Base-by-base conservation (phyloP, 805 yeast genomes). In the Cyberlindnera subsufficiens region DNA sequence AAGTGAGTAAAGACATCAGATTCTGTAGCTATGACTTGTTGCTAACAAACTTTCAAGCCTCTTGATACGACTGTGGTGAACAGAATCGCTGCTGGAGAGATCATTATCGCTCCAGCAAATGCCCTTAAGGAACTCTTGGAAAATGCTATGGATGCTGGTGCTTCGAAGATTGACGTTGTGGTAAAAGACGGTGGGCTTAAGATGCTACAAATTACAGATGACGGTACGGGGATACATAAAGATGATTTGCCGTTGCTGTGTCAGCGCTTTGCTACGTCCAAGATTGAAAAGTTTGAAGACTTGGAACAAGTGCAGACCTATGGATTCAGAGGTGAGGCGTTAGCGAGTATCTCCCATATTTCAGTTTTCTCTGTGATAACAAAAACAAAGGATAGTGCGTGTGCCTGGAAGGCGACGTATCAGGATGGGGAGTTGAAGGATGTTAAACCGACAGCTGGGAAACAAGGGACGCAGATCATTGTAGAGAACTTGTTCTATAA, bases 251-350 rank as follows among this genome's bases (percentile, higher is more conserved):
- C 78, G 0, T 69, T 93, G 5, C 70, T 93, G n/a, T 93, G 98
- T 59, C 86, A 86, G 57, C 67, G 99, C 20, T 91, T 89, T 64
- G 86, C 98, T 18, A 93, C 99, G 0, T 89, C 97, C 0, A 93
- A 93, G 61, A 64, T 93, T 19, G 47, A 63, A 1, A 70, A 65
- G 8, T 91, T 85, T 59, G 91, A 86, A 39, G 99, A 93, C 59
- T 71, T 93, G 44, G 67, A 68, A 39, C 60, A 71, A 4, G 76
- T 93, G 19, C 67, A 75, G 18, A 90, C 98, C 0, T 88, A 88
- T 60, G 99, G 99, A 5, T 93, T 93, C 60, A 72, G 99, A 42
- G 99, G 99, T 14, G 99, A 93, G 62, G 99, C 99, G 0, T 68
- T 93, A 38, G 96, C 98, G 1, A 82, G 93, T 58, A 90, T 93